Evolutionary conservation across 2,329 filamentous ascomycete genomes (phyloP).

Genomic region (Trichoderma sp.): DNA sequence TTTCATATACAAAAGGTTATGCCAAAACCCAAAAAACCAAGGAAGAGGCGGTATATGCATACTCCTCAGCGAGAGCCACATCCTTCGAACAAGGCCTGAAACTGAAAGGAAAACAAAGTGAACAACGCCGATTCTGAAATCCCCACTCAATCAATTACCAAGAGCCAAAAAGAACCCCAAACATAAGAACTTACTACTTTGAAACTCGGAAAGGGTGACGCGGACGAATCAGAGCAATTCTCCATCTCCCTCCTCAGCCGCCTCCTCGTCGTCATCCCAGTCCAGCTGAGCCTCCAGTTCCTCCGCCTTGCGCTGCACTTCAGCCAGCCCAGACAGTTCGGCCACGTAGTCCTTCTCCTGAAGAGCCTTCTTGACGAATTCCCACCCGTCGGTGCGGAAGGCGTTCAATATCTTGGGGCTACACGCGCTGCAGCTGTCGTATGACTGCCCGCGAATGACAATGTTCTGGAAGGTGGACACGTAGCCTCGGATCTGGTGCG

Average conservation of each 20-base stretch:
- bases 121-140: background rate
- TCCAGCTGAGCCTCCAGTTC: slow-evolving; percentile 57
- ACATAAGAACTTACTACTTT: background rate
- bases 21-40: too few relatives aligned
- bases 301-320: slow-evolving; percentile 66
- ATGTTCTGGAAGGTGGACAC: slow-evolving; percentile 74
- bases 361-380: slow-evolving; percentile 73
- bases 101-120: background rate
- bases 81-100: too few relatives aligned
- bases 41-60: too few relatives aligned
- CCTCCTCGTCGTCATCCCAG: slow-evolving; percentile 60
- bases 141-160: background rate
- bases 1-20: too few relatives aligned
- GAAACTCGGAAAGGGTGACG: background rate
- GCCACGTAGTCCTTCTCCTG: slow-evolving; percentile 77
- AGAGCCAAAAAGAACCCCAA: background rate
- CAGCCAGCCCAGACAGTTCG: slow-evolving; percentile 72
- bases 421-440: slow-evolving; percentile 81
- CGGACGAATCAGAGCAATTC: slow-evolving; percentile 48
- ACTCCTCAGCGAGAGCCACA: too few relatives aligned
- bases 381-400: slow-evolving; percentile 71
- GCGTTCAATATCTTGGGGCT: slow-evolving; percentile 68
- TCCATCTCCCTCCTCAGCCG: slow-evolving; percentile 55
- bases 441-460: slow-evolving; percentile 71
- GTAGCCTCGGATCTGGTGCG: slow-evolving; percentile 80